A percentile compares a stretch with the other conserved stretches of the same genome.
Evolutionary conservation across 371 early-diverging fungal genomes (phyloP).

Genomic region (Apophysomyces variabilis): DNA sequence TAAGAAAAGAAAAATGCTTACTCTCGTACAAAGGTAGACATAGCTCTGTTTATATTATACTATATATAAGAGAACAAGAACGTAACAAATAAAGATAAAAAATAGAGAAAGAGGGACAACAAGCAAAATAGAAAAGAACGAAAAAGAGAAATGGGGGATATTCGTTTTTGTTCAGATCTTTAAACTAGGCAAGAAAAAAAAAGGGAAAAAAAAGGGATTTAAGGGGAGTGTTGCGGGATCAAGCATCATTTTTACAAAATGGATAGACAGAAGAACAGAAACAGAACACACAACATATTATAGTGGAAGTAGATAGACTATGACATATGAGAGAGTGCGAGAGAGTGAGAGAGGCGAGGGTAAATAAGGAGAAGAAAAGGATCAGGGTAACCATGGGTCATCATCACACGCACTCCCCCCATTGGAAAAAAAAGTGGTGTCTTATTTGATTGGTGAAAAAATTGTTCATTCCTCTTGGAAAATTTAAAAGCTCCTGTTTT

Average conservation of each 20-base stretch:
- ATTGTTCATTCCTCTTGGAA: constrained; percentile 9
- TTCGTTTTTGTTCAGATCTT: too few species aligned
- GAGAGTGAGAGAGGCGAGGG: neutral
- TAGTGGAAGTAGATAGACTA: neutral
- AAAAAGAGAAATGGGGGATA: neutral
- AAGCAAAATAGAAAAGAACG: neutral
- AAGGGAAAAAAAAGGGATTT: neutral
- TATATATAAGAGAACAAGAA: too few species aligned
- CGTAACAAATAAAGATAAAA: neutral
- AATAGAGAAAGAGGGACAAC: neutral
- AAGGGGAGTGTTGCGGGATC: constrained; percentile 5
- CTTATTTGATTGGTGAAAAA: constrained; percentile 8
- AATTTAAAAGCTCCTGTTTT: constrained; percentile 13
- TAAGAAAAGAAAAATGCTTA: neutral
- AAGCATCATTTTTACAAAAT: neutral
- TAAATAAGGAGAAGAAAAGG: too few species aligned
- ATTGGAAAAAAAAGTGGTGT: too few species aligned
- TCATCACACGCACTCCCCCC: too few species aligned
- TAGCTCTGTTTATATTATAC: neutral
- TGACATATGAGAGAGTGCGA: too few species aligned
- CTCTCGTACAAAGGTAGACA: constrained; percentile 11
- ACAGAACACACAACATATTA: too few species aligned
- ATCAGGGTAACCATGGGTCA: too few species aligned
- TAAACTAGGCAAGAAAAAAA: neutral
- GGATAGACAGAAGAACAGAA: too few species aligned